Conservation (phyloP, 192 early-diverging fungal species). For the Helicostylum pulchrum region DNA sequence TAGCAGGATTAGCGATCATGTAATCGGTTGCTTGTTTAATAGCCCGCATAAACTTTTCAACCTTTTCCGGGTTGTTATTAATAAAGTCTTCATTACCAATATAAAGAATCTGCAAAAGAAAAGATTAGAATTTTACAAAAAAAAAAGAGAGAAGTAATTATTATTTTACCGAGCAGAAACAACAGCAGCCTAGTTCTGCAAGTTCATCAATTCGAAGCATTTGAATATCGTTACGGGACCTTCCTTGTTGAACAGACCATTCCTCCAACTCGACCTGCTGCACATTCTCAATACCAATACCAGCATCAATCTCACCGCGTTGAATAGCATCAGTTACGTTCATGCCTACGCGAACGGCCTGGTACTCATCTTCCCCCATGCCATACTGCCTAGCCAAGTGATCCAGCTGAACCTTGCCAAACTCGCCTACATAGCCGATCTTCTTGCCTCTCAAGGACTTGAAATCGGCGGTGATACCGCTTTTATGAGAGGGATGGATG, state of each 20-base stretch:
- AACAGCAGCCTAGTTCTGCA: conserved; percentile 62
- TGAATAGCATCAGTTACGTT: conserved; percentile 60
- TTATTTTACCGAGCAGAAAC: conserved; percentile 52
- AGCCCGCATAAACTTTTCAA: conserved; percentile 51
- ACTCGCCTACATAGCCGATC: conserved; percentile 65
- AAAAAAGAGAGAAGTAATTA: background rate
- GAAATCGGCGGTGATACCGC: conserved; percentile 60
- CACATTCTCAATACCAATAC: conserved; percentile 64
- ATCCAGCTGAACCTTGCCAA: conserved; percentile 64
- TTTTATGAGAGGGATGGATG: conserved; percentile 49
- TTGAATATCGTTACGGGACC: conserved; percentile 44
- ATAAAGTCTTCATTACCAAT: conserved; percentile 63
- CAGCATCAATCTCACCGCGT: conserved; percentile 56
- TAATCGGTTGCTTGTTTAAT: conserved; percentile 49
- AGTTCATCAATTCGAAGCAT: conserved; percentile 68
- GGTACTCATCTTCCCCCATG: conserved; percentile 42
- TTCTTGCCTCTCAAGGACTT: conserved; percentile 48
- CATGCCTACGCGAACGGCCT: conserved; percentile 65
- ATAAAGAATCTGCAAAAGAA: conserved; percentile 48
- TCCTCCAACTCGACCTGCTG: conserved; percentile 61
- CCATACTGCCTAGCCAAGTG: conserved; percentile 53
- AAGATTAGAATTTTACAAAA: background rate
- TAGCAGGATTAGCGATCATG: conserved; percentile 50
- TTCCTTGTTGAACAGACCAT: conserved; percentile 51
- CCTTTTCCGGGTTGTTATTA: conserved; percentile 53